Percentiles rank a stretch among this genome's conserved stretches.
phyloP scores from a whole-genome alignment of 306 rosid genomes.

The Lagenaria siceraria region DNA sequence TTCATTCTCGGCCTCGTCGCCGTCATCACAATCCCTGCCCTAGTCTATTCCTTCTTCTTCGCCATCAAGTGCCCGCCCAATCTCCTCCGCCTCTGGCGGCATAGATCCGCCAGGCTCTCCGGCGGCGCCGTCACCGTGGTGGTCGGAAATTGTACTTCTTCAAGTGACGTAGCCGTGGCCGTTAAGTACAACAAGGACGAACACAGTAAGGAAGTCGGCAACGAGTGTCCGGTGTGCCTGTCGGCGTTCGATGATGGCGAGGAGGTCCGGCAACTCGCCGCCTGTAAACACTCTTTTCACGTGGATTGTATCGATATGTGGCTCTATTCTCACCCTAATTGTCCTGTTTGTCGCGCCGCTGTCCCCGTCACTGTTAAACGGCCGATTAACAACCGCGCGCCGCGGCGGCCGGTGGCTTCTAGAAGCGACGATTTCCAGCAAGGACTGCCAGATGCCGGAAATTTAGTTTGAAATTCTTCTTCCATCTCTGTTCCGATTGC shows the following conservation, averaged over 20 bases:
- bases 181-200: conserved; percentile 31
- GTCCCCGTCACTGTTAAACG: conserved; percentile 23
- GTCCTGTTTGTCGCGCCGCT: conserved; percentile 65
- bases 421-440: conserved; percentile 8
- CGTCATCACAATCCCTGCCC: conserved; percentile 60
- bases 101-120: conserved; percentile 10
- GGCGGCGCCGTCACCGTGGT: neutral
- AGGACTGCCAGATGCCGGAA: conserved; percentile 11
- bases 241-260: conserved; percentile 52
- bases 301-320: conserved; percentile 47
- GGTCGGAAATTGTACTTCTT: neutral
- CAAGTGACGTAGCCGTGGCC: conserved; percentile 12
- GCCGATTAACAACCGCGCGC: neutral
- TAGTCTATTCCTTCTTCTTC: conserved; percentile 53
- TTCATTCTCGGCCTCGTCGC: conserved; percentile 67
- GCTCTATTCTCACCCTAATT: conserved; percentile 49
- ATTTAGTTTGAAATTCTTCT: conserved; percentile 5
- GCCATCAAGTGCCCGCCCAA: conserved; percentile 47
- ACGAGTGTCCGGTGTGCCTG: conserved; percentile 76
- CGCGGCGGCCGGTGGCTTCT: neutral
- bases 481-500: neutral
- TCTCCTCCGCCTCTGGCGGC: conserved; percentile 16
- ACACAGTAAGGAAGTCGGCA: conserved; percentile 31
- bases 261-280: conserved; percentile 42
- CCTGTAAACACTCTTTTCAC: conserved; percentile 68